These are phyloP conservation scores for Rugonectria rugulosa DNA, from an alignment of 2,329 filamentous ascomycete species.

Conservation along the genomic window DNA sequence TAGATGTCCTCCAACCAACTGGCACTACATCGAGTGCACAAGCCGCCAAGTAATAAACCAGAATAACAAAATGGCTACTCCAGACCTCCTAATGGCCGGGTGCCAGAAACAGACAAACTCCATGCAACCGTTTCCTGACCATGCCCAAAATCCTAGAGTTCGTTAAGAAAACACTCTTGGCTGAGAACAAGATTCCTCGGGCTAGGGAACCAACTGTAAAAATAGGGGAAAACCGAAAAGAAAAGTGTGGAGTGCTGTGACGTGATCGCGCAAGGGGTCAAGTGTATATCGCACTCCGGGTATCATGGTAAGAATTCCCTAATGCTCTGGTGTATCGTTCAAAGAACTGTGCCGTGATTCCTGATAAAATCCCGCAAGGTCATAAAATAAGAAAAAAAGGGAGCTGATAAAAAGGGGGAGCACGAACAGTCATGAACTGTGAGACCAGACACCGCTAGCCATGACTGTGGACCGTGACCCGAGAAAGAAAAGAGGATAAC, in stretches of 20 bases:
- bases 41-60: slow-evolving; percentile 4
- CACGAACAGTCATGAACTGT: slow-evolving; percentile 19
- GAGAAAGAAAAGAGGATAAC: slow-evolving; percentile 11
- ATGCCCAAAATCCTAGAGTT: slow-evolving; percentile 30
- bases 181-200: slow-evolving; percentile 24
- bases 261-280: slow-evolving; percentile 42
- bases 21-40: neutral
- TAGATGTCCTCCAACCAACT: neutral
- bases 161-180: slow-evolving; percentile 20
- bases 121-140: slow-evolving; percentile 36
- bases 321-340: slow-evolving; percentile 46
- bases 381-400: slow-evolving; percentile 22
- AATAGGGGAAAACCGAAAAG: slow-evolving; percentile 28
- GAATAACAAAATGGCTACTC: slow-evolving; percentile 5
- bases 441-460: slow-evolving; percentile 10
- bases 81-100: slow-evolving; percentile 15
- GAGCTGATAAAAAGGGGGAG: neutral
- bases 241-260: slow-evolving; percentile 49
- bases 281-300: slow-evolving; percentile 49
- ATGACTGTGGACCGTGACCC: slow-evolving; percentile 13
- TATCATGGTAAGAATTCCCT: slow-evolving; percentile 48
- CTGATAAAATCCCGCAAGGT: slow-evolving; percentile 34
- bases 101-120: slow-evolving; percentile 36
- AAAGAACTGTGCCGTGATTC: slow-evolving; percentile 43
- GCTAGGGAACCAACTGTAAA: slow-evolving; percentile 25